Base-by-base conservation (phyloP, 2,329 filamentous ascomycete genomes). In the Talaromyces amestolkiae region DNA sequence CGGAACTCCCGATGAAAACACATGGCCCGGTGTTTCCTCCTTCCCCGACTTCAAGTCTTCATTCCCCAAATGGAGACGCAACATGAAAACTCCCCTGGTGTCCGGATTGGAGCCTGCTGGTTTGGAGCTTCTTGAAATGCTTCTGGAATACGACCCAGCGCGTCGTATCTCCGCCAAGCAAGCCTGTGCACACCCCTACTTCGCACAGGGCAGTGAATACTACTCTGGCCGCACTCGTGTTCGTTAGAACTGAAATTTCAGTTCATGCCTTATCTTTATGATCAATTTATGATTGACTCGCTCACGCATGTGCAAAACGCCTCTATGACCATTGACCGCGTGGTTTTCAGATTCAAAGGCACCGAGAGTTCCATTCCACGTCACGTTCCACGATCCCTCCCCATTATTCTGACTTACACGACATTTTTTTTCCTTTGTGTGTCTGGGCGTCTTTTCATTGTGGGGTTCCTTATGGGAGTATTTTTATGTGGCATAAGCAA, bases 21-120 rank as follows among this genome's bases (percentile, higher is more conserved):
- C 87, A 66, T 97, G 93, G 93, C 93, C 93, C 37, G 93, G 93
- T 67, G 92, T 97, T 66, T 95, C 92, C n/a, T 93, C 91, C 8
- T 96, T 96, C 81, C 93, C 93, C 49, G 93, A 97, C 78, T 97
- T 93, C 85, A 97, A 97, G 80, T 78, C 90, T 33, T 93, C 91
- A 3, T 97, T 97, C 80, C 93, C 93, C 69, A 96, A 96, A 80
- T 97, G 93, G 93, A 84, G 85, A 72, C 87, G 91, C 65, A 89
- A 93, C 73, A 83, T 86, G 66, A 83, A 85, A 27, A 81, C 86
- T 31, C 83, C 95, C 33, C 83, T 95, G 41, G 91, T 93, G 73
- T 85, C 86, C 51, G 89, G 85, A 63, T 85, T 97, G 56, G 91
- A 96, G 70, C 87, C 91, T 1, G 78, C 80, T 54, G 81, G 79